These are phyloP conservation scores for Colletotrichum sublineola DNA, from an alignment of 2,329 filamentous ascomycete species.

Conservation along the genomic window DNA sequence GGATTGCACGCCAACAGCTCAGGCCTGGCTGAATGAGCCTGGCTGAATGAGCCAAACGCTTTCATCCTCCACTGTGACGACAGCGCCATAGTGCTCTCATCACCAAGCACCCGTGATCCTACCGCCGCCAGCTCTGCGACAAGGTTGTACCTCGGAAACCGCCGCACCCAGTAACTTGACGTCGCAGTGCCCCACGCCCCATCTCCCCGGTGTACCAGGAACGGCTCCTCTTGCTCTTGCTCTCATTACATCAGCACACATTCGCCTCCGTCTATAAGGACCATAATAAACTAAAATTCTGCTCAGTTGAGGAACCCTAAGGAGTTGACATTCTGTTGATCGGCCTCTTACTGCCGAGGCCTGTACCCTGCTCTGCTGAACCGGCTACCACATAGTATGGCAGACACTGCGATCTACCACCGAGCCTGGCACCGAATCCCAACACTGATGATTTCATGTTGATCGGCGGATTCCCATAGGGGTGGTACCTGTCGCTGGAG, in stretches of 20 bases:
- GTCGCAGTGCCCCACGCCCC: conserved; percentile 8
- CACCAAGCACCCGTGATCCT: conserved; percentile 12
- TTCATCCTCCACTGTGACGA: conserved; percentile 29
- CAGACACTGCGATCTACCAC: conserved; percentile 25
- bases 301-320: conserved; percentile 11
- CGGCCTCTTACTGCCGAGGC: background rate
- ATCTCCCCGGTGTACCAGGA: conserved; percentile 11
- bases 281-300: background rate
- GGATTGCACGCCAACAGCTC: conserved; percentile 2
- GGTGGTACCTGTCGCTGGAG: conserved; percentile 15
- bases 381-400: background rate
- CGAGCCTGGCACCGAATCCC: conserved; percentile 9
- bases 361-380: conserved; percentile 1
- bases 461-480: conserved; percentile 30
- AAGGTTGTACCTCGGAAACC: conserved; percentile 30
- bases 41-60: conserved; percentile 6
- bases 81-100: conserved; percentile 22
- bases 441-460: conserved; percentile 26
- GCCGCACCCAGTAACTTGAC: conserved; percentile 22
- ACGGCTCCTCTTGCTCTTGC: conserved; percentile 15
- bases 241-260: conserved; percentile 20
- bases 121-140: conserved; percentile 11
- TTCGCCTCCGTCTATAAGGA: conserved; percentile 14
- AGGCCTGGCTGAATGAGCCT: background rate
- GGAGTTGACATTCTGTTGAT: conserved; percentile 7